A percentile compares a stretch with the other conserved stretches of the same genome.
Conservation (phyloP, 2,329 filamentous ascomycete species). For the Nemania sp. region DNA sequence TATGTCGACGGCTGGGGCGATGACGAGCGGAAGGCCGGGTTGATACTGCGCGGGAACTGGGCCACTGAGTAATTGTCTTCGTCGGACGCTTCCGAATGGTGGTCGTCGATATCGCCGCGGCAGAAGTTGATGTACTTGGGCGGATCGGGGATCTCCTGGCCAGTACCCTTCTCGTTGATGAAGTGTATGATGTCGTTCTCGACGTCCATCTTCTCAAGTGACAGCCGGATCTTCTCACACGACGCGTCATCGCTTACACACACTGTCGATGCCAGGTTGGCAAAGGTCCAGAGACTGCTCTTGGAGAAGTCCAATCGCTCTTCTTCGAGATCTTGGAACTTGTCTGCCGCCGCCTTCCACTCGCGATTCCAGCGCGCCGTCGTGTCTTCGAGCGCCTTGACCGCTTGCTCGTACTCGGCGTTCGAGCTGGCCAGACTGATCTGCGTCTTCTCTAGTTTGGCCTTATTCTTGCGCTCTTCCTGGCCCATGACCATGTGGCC, state of each 20-base stretch:
- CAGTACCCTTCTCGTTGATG: slow-evolving; percentile 86
- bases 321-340: slow-evolving; percentile 98
- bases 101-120: slow-evolving; percentile 81
- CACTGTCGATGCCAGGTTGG: slow-evolving; percentile 94
- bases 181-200: slow-evolving; percentile 91
- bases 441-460: slow-evolving; percentile 97
- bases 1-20: slow-evolving; percentile 93
- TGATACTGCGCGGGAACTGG: slow-evolving; percentile 93
- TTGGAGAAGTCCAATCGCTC: slow-evolving; percentile 96
- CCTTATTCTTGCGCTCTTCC: slow-evolving; percentile 98
- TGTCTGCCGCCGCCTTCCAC: slow-evolving; percentile 97
- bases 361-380: slow-evolving; percentile 96
- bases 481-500: slow-evolving; percentile 99
- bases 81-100: slow-evolving; percentile 73
- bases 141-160: slow-evolving; percentile 95
- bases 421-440: slow-evolving; percentile 91
- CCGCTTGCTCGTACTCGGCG: slow-evolving; percentile 87
- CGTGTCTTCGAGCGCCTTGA: slow-evolving; percentile 93
- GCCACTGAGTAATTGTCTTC: slow-evolving; percentile 92
- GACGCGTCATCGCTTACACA: slow-evolving; percentile 97
- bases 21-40: slow-evolving; percentile 92
- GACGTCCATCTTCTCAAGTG: slow-evolving; percentile 93
- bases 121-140: slow-evolving; percentile 99
- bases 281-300: slow-evolving; percentile 96
- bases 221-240: slow-evolving; percentile 93